A percentile compares a stretch with the other conserved stretches of the same genome.
phyloP scores from a whole-genome alignment of 495 filamentous ascomycete genomes.

The Aspergillus carlsbadensis region DNA sequence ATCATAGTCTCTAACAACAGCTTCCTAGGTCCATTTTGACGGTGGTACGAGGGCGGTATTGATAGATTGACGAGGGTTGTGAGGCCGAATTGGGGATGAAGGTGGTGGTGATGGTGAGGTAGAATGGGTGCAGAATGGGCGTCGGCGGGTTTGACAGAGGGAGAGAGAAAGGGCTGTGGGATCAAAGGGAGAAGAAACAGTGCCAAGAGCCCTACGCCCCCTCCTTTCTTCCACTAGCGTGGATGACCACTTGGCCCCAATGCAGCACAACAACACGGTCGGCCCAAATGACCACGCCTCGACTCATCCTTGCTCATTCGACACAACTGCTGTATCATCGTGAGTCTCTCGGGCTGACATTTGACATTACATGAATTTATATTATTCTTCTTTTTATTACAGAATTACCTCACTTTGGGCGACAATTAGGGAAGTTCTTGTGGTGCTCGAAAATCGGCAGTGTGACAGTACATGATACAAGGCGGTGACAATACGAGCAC shows the following conservation, averaged over 20 bases:
- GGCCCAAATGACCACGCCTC: neutral
- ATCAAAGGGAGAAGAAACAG: slow-evolving; percentile 1
- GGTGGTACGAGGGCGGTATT: slow-evolving; percentile 1
- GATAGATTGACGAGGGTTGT: slow-evolving; percentile 4
- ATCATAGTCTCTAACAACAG: slow-evolving; percentile 7
- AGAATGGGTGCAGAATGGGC: slow-evolving; percentile 14
- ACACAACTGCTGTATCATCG: neutral
- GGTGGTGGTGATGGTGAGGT: slow-evolving; percentile 9
- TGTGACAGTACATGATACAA: neutral
- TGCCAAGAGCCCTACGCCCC: slow-evolving; percentile 6
- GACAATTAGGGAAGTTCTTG: neutral
- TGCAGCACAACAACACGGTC: slow-evolving; percentile 5
- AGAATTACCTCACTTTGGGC: neutral
- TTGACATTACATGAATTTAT: too few species aligned
- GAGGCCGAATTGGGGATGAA: neutral
- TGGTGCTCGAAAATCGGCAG: neutral
- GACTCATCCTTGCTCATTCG: neutral
- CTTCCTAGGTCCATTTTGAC: slow-evolving; percentile 23
- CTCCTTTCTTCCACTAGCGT: slow-evolving; percentile 12
- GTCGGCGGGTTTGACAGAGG: neutral
- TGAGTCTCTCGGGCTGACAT: neutral
- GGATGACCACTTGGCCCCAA: slow-evolving; percentile 11
- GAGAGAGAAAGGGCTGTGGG: slow-evolving; percentile 5
- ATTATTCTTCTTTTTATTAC: neutral
- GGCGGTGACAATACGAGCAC: slow-evolving; percentile 13